A percentile compares a stretch with the other conserved stretches of the same genome.
Conservation (phyloP, 1,284 basidiomycete species). For the Trichosporon coremiiforme region DNA sequence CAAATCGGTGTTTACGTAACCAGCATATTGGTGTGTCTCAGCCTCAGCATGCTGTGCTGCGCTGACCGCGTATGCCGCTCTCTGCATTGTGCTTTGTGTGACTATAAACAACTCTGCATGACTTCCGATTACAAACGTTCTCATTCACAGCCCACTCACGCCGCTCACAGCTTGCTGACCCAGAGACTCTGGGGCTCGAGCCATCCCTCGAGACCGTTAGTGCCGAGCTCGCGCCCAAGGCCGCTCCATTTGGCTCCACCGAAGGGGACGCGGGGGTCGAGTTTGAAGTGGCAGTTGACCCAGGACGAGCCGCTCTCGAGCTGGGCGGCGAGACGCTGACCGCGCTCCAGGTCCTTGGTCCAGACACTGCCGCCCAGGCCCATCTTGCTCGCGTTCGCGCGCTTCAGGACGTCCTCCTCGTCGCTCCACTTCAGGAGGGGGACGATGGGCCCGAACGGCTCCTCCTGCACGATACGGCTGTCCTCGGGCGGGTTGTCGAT, state of each 20-base stretch:
- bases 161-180: slow-evolving; percentile 18
- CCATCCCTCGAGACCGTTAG: slow-evolving; percentile 42
- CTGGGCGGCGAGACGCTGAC: slow-evolving; percentile 90
- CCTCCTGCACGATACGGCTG: slow-evolving; percentile 66
- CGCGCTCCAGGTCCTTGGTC: slow-evolving; percentile 81
- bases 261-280: slow-evolving; percentile 79
- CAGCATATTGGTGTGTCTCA: too few species aligned
- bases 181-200: slow-evolving; percentile 27
- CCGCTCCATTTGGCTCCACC: slow-evolving; percentile 66
- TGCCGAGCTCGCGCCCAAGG: slow-evolving; percentile 48
- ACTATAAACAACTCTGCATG: neutral
- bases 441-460: slow-evolving; percentile 80
- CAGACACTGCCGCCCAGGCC: slow-evolving; percentile 91
- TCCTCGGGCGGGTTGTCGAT: slow-evolving; percentile 74
- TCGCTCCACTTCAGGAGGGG: slow-evolving; percentile 74
- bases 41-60: too few species aligned
- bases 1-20: too few species aligned
- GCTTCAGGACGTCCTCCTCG: slow-evolving; percentile 84
- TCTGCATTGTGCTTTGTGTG: too few species aligned
- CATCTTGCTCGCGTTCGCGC: slow-evolving; percentile 80
- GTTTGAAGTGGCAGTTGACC: slow-evolving; percentile 68
- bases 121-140: neutral
- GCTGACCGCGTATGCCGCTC: too few species aligned
- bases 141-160: neutral
- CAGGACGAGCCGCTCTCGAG: slow-evolving; percentile 83